A percentile compares a stretch with the other conserved stretches of the same genome.
These are phyloP conservation scores for Aureobasidium pullulans DNA, from an alignment of 2,329 filamentous ascomycete species.

Conservation along the genomic window DNA sequence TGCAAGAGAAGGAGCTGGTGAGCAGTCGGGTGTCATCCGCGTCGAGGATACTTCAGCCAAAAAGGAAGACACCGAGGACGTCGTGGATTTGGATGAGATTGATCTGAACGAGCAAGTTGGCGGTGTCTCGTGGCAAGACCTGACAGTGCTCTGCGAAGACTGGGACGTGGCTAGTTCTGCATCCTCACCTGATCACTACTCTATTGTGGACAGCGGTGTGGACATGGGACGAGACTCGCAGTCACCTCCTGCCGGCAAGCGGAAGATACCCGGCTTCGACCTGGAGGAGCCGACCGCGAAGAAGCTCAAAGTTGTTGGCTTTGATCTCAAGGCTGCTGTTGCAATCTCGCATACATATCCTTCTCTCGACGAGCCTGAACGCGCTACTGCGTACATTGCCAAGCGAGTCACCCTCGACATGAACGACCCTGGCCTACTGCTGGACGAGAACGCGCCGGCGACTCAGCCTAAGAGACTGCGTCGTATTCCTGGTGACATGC, in stretches of 20 bases:
- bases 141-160: constrained; percentile 78
- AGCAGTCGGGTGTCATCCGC: constrained; percentile 50
- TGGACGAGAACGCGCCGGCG: constrained; percentile 67
- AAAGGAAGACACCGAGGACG: constrained; percentile 44
- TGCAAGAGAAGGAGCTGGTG: constrained; percentile 38
- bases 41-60: constrained; percentile 36
- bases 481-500: constrained; percentile 46
- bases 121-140: constrained; percentile 69
- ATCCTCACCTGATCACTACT: constrained; percentile 25
- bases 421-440: constrained; percentile 77
- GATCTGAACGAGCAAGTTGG: constrained; percentile 60
- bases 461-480: constrained; percentile 51
- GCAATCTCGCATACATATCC: constrained; percentile 56
- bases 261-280: constrained; percentile 36
- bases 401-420: constrained; percentile 78
- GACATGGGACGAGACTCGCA: constrained; percentile 20
- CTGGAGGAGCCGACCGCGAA: constrained; percentile 22
- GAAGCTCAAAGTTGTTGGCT: constrained; percentile 10
- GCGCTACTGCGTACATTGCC: constrained; percentile 62
- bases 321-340: constrained; percentile 34
- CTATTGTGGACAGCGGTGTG: constrained; percentile 17
- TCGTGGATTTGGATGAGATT: constrained; percentile 44
- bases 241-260: constrained; percentile 54
- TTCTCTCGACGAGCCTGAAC: constrained; percentile 73
- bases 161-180: constrained; percentile 62